phyloP scores from a whole-genome alignment of 495 filamentous ascomycete genomes.

The Pseudotulostoma volvatum region DNA sequence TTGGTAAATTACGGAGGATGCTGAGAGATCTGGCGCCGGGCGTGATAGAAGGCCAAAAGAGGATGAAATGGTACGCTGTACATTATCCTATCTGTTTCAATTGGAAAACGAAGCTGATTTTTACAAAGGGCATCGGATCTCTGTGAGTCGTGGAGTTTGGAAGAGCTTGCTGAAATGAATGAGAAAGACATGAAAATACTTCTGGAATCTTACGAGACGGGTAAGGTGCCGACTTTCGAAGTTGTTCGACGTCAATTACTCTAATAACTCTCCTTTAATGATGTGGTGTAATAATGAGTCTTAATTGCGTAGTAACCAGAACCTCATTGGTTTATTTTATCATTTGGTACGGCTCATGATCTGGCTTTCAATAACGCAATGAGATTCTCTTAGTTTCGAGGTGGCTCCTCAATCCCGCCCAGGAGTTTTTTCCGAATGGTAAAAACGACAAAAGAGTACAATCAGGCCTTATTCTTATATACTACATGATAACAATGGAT shows the following conservation, averaged over 20 bases:
- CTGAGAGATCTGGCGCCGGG: conserved; percentile 60
- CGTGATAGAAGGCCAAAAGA: conserved; percentile 58
- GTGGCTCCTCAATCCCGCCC: too few species aligned
- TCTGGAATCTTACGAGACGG: conserved; percentile 47
- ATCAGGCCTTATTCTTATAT: too few species aligned
- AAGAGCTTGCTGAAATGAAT: conserved; percentile 71
- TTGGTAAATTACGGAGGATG: conserved; percentile 65
- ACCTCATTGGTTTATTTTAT: too few species aligned
- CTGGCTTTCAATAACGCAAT: too few species aligned
- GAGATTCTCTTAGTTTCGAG: too few species aligned
- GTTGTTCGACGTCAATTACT: conserved; percentile 15
- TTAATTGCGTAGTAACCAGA: too few species aligned
- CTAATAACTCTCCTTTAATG: too few species aligned
- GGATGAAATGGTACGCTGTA: conserved; percentile 68
- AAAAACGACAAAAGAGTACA: too few species aligned
- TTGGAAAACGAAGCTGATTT: not conserved
- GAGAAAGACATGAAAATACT: conserved; percentile 73
- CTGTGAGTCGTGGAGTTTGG: conserved; percentile 72
- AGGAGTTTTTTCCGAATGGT: too few species aligned
- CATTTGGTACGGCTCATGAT: too few species aligned
- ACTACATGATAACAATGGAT: not conserved
- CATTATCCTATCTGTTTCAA: not conserved
- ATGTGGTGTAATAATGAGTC: too few species aligned
- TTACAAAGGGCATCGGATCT: conserved; percentile 63
- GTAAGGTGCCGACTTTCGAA: conserved; percentile 23